Evolutionary conservation across 345 rosid genomes (phyloP).

Genomic region (Corymbia maculata): DNA sequence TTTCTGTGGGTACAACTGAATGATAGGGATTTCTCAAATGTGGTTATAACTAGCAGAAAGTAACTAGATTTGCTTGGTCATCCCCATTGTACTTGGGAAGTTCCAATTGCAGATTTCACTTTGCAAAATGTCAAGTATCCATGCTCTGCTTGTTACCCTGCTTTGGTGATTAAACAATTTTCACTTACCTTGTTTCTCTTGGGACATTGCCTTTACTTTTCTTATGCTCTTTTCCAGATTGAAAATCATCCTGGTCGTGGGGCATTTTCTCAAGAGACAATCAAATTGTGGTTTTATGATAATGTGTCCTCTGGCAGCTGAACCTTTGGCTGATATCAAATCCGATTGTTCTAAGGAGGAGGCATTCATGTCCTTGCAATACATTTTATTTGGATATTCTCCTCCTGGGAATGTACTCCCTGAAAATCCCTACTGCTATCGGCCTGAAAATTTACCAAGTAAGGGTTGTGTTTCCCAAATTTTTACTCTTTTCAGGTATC

Average conservation of each 20-base stretch:
- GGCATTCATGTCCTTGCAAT: background rate
- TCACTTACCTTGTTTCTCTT: background rate
- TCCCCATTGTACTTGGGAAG: background rate
- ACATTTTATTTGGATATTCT: background rate
- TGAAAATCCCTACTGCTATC: background rate
- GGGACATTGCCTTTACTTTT: background rate
- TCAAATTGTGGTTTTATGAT: background rate
- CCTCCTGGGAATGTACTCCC: background rate
- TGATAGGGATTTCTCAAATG: background rate
- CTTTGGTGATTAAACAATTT: background rate
- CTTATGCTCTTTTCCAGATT: background rate
- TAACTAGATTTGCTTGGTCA: background rate
- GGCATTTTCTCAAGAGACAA: background rate
- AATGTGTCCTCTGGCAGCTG: slow-evolving; percentile 1
- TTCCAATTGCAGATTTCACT: background rate
- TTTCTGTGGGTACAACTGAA: background rate
- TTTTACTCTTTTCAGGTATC: background rate
- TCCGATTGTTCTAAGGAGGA: background rate
- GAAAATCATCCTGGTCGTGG: background rate
- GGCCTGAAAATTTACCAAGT: slow-evolving; percentile 1
- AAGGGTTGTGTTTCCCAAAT: background rate
- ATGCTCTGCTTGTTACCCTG: background rate
- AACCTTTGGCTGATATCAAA: background rate
- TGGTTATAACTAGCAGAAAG: background rate
- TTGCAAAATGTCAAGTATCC: background rate